Evolutionary conservation across 805 yeast species (phyloP), one percentile per base, ranked within the genome.

Genomic region (Peterozyma toletana): DNA sequence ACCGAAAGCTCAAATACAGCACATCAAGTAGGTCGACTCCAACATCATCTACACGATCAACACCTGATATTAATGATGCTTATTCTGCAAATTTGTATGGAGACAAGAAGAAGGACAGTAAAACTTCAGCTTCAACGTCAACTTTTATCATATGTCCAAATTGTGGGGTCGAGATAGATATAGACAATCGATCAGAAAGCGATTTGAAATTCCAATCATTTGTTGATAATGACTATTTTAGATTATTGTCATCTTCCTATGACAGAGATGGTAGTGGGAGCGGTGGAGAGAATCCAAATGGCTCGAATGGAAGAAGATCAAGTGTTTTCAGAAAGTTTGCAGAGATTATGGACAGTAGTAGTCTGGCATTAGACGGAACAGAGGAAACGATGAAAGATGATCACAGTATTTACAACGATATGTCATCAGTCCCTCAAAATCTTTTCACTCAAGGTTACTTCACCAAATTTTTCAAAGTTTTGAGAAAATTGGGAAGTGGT

Each of bases 371-470:
- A 7, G 27, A 21, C 27, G 7, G 27, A 21, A 5, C 27, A 21
- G 27, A 21, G 7, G 27, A 21, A 21, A 21, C 7, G 4, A 5
- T 21, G 27, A 7, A 21, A 4, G 27, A 21, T 21, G 4, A 4
- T 21, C 27, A 21, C 27, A 4, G 7, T 7, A 5, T 7, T 21
- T 21, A 21, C 27, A 5, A 21, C 27, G 27, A 31, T 31, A 31
- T 31, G 34, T 4, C 15, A 31, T 13, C 34, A 31, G 5, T 31
- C 34, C 34, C 34, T 13, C 27, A 31, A 9, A 31, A 31, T 7
- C 68, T 89, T 3, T 86, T 87, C 55, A 82, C 85, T 40, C 95
- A 84, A 48, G 96, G 95, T 3, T 89, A 89, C 57, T 89, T 83
- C 53, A 67, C 72, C 16, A 78, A 80, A 45, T 84, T 89, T 57